phyloP scores from a whole-genome alignment of 768 basidiomycete genomes.

The Lactarius akahatsu region DNA sequence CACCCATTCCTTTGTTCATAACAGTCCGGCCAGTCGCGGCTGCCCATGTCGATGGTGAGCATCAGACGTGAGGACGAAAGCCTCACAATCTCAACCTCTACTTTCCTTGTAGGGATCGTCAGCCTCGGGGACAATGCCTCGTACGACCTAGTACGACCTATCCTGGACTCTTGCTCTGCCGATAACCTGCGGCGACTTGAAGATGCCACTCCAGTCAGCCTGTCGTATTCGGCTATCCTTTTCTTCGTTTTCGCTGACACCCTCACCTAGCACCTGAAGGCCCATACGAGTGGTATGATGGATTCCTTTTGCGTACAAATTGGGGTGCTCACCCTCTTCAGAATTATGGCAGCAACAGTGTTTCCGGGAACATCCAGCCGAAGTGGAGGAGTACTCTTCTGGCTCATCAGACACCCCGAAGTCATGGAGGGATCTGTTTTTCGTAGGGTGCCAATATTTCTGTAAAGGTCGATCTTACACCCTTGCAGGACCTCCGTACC shows the following conservation, averaged over 20 bases:
- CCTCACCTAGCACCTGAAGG: constrained; percentile 25
- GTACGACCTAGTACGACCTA: constrained; percentile 66
- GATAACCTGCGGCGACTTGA: constrained; percentile 72
- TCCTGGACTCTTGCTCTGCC: constrained; percentile 69
- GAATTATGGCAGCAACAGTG: constrained; percentile 31
- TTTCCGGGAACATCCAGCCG: constrained; percentile 15
- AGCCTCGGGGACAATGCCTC: constrained; percentile 63
- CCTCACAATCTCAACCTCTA: not conserved
- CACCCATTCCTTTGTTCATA: constrained; percentile 14
- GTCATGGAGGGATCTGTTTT: constrained; percentile 28
- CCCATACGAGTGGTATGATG: constrained; percentile 28
- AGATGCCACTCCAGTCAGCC: constrained; percentile 63
- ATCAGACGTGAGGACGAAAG: constrained; percentile 9
- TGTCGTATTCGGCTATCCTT: not conserved
- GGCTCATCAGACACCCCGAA: constrained; percentile 5
- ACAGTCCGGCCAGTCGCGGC: constrained; percentile 48
- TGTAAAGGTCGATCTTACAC: constrained; percentile 21
- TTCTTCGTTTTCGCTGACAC: constrained; percentile 12
- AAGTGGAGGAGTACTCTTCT: constrained; percentile 18
- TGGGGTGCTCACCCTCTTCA: constrained; percentile 14
- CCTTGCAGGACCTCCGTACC: constrained; percentile 41
- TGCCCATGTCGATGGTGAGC: constrained; percentile 61
- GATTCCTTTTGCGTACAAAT: constrained; percentile 4
- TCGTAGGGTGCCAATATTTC: constrained; percentile 23
- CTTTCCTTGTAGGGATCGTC: constrained; percentile 49